Base-by-base conservation (phyloP, 1,284 basidiomycete genomes). In the Cutaneotrichosporon sp. region DNA sequence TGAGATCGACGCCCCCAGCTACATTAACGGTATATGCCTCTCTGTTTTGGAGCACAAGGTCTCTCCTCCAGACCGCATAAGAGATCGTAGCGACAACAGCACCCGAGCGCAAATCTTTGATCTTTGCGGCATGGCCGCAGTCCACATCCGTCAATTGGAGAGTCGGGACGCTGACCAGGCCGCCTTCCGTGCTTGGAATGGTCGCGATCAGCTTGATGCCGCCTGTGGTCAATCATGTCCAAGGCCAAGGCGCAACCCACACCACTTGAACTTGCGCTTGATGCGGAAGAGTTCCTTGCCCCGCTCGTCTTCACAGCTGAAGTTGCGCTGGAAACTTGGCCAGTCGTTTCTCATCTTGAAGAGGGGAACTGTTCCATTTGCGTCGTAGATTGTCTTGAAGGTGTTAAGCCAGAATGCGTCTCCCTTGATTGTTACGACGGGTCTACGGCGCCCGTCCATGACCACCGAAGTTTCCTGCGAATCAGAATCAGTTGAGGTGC, bases 281-380 rank as follows among this genome's bases (percentile, higher is more conserved):
- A 32, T 21, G 18, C 52, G 31, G 52, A 55, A 55, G 26, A 26
- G 26, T 3, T 26, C 26, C 26, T 3, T 26, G 26, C 26, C 26
- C 26, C 3, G 26, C 26, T 56, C 34, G 36, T 56, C 53, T 34
- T 56, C 53, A 10, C 34, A 21, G 21, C 38, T 21, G 16, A 56
- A 21, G 21, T 7, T 5, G 34, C 53, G 53, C 16, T 34, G 52
- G 14, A 34, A 18, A 18, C 31, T 16, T 4, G 52, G 31, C n/a
- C n/a, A 18, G 34, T 56, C 38, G 53, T 22, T 40, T 11, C 53
- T 34, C 34, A 55, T 34, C 21, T 56, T 56, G 53, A 56, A 56
- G 16, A 38, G 49, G 0, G 18, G 31, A 3, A 22, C 18, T 11
- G 8, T 18, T 9, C 53, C 53, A 8, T n/a, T 6, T 8, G 36